A percentile compares a stretch with the other conserved stretches of the same genome.
phyloP scores from a whole-genome alignment of 495 filamentous ascomycete species.

The Neurospora sp. region DNA sequence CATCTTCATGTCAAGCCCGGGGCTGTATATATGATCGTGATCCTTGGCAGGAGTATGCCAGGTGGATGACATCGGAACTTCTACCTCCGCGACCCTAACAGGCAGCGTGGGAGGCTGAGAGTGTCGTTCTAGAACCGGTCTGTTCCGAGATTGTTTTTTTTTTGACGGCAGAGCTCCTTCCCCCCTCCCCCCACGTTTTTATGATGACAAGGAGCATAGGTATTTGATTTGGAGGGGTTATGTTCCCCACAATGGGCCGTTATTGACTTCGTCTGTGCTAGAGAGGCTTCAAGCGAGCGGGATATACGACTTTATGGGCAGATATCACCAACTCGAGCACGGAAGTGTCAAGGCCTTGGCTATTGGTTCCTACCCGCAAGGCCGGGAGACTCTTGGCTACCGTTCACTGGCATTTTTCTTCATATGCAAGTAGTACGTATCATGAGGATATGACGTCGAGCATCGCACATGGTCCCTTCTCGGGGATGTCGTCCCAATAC shows the following conservation, averaged over 20 bases:
- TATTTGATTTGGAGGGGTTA: not conserved
- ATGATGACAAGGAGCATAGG: not conserved
- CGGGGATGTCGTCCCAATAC: not conserved
- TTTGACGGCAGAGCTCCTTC: not conserved
- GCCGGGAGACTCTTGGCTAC: not conserved
- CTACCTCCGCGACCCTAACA: not conserved
- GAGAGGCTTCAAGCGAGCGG: not conserved
- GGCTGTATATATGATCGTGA: not conserved
- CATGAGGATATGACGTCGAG: not conserved
- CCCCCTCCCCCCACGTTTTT: not conserved
- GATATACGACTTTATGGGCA: not conserved
- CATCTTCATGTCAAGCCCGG: not conserved
- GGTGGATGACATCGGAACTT: not conserved
- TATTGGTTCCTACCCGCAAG: not conserved
- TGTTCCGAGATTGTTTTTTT: not conserved
- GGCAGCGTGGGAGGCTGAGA: not conserved
- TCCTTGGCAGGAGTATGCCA: not conserved
- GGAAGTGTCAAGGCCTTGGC: not conserved
- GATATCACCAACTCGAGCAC: not conserved
- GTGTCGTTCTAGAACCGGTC: not conserved
- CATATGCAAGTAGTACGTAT: not conserved
- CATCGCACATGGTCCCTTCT: not conserved
- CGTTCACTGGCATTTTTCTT: not conserved
- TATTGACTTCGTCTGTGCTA: not conserved
- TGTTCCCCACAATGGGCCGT: not conserved